Base-by-base conservation (phyloP, 1,284 basidiomycete genomes). In the Trichosporon sp. region DNA sequence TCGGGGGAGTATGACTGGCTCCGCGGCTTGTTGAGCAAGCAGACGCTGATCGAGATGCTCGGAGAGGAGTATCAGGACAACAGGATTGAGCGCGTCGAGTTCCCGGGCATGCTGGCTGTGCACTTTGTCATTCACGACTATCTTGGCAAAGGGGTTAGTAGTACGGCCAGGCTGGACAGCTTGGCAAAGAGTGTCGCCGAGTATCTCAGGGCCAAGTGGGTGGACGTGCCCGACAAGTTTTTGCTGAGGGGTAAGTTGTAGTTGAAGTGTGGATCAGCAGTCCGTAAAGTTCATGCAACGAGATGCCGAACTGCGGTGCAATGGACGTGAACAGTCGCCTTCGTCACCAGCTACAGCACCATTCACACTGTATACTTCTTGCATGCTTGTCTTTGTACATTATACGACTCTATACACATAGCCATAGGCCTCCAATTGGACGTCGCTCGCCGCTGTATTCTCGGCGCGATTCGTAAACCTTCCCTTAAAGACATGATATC, bases 121-220 rank as follows among this genome's bases (percentile, higher is more conserved):
- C 80, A 82, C 70, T 76, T 78, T 37, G 80, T 78, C 38, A 74
- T 77, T 5, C 80, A 77, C 63, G 80, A 81, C 51, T 81, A 82
- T 68, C 78, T 80, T 21, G 79, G 75, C 19, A 74, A 76, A 67
- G 73, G 73, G 10, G 73, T 72, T 3, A 46, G 38, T 10, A 65
- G 66, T 2, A 74, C 75, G 4, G 68, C 63, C 10, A 31, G 71
- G n/a, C 48, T 75, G 21, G 71, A 73, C 67, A 65, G 38, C 12
- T 68, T 75, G 19, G 74, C 74, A 0, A 73, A 75, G 70, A 59
- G 61, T 14, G 73, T 74, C 35, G 73, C 73, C 14, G 73, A 74
- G 68, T 74, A 69, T 32, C 61, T 74, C 16, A 69, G 73, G 7
- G 16, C 65, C 11, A 67, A 66, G 19, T 70, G 70, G 16, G 71